Base-by-base conservation (phyloP, 1,284 basidiomycete species). In the Malassezia arunalokei region DNA sequence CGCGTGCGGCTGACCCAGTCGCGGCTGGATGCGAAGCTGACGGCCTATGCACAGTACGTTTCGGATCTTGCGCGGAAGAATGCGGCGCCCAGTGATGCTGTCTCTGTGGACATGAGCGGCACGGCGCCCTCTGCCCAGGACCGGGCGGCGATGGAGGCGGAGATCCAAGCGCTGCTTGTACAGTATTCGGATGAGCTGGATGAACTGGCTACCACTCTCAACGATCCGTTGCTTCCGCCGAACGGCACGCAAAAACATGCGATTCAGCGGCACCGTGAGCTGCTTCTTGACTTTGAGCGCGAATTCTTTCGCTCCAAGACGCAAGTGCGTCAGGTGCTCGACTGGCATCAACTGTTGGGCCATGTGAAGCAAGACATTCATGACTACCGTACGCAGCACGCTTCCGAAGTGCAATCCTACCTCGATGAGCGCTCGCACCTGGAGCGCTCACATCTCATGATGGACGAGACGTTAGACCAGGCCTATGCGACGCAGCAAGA, bases 401-500 rank as follows among this genome's bases (percentile, higher is more conserved):
- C 86, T 3, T 83, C 84, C 3, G 83, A 87, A 45, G 83, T 86
- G 4, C 91, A 96, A 65, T 81, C 86, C 2, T 76, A 96, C 35
- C 78, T 98, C 14, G 83, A 83, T 17, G 92, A 98, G 75, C 80
- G 94, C 32, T 81, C 83, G 5, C 79, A 82, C 52, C 90, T 98
- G 63, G 92, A 96, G 74, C 86, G 82, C 61, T 88, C 85, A 24
- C 90, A 96, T 76, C 78, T 81, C 58, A 95, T 96, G 90, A 86
- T 89, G 31, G 92, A 98, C 71, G 85, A 87, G 42, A 81, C 91
- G 32, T 77, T 96, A 15, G 81, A 86, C 47, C 92, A 98, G 82
- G 94, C 94, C 29, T 94, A 95, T 66, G 92, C 90, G 63, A 96
- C 92, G 0, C 83, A 92, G n/a, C 79, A 86, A 32, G 91, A 96